Evolutionary conservation across 371 early-diverging fungal genomes (phyloP), one percentile per base, ranked within the genome.

Genomic region (Mortierella sp.): DNA sequence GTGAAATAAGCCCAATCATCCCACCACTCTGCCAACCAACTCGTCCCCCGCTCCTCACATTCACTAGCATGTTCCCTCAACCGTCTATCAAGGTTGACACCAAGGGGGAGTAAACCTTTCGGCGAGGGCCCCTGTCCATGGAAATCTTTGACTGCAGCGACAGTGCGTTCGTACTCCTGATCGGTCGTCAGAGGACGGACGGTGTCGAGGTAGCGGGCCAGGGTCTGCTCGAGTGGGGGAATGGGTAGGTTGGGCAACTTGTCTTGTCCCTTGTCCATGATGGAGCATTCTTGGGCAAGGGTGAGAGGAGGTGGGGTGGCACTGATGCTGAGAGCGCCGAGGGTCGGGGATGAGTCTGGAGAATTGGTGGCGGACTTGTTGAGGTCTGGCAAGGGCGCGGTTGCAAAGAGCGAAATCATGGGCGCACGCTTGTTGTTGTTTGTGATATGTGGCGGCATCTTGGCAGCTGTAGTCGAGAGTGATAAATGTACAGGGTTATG

Each of bases 171-270:
- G 80, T 93, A 96, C 48, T 97, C 95, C 80, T 93, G 90, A 75
- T 90, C 90, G n/a, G 84, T 87, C 70, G 92, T 90, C 48, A 98
- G 89, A n/a, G 98, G 97, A 70, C 92, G 91, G 10, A 97, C 91
- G 5, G 94, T 89, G 41, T 91, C 80, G 0, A 97, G 90, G 85
- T 97, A 98, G 46, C 93, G 90, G 43, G 90, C 83, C n/a, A 92
- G 86, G 1, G 98, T 98, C 74, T 95, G 96, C 55, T 94, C 89
- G 54, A 99, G 92, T 29, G 94, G 90, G 0, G 99, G 98, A 56
- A 99, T 95, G 43, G 98, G 98, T 29, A 98, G 90, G 63, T 93
- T 93, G 29, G 95, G 94, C 32, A 98, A 91, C 71, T 91, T 89
- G 12, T 87, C 84, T 80, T 94, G 94, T 14, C 88, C 88, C 63